These are phyloP conservation scores for Fusarium fracticaudum DNA, from an alignment of 2,329 filamentous ascomycete genomes.

Conservation along the genomic window DNA sequence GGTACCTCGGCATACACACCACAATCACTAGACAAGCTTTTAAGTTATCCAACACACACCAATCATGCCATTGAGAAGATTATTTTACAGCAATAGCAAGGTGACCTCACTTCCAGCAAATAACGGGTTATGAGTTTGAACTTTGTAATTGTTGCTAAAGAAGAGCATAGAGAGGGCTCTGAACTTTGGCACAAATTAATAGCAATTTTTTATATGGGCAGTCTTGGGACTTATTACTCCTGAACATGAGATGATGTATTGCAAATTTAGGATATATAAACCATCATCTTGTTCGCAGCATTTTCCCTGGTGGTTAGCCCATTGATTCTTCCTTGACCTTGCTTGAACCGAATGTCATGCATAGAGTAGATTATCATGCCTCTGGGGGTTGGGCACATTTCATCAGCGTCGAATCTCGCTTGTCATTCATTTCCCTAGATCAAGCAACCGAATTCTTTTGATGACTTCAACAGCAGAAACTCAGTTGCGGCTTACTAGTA, in stretches of 20 bases:
- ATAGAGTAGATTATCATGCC: background rate
- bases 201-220: background rate
- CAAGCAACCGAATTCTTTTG: background rate
- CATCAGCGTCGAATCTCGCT: constrained; percentile 24
- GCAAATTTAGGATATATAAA: background rate
- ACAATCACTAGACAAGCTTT: background rate
- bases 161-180: background rate
- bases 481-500: background rate
- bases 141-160: too few species aligned
- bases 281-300: background rate
- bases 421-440: constrained; percentile 14
- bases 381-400: background rate
- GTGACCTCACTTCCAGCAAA: background rate
- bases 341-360: background rate
- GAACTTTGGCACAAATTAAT: background rate
- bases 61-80: too few species aligned
- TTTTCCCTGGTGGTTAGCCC: constrained; percentile 6
- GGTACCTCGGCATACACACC: background rate
- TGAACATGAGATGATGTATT: background rate
- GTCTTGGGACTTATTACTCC: background rate
- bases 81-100: too few species aligned
- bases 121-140: background rate
- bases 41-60: constrained; percentile 1
- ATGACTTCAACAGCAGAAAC: background rate
- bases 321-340: background rate